Base-by-base conservation (phyloP, 2,329 filamentous ascomycete species). In the Aspergillus fructus region DNA sequence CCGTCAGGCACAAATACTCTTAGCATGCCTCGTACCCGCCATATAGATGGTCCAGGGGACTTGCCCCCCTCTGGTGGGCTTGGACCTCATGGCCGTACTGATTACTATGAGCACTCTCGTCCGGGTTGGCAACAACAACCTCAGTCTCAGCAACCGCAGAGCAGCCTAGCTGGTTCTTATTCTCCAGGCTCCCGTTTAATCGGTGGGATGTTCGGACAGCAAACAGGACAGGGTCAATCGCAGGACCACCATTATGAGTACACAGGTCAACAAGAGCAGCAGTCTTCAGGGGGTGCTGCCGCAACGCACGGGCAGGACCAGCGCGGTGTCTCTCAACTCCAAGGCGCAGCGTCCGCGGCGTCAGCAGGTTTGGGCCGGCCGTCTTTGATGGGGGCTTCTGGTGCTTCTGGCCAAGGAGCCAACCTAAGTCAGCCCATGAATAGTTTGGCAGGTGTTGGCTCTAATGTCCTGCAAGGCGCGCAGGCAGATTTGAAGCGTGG, bases 1-100 rank as follows among this genome's bases (percentile, higher is more conserved):
- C 94, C 94, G 0, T 96, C 96, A 80, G 94, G 94, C n/a, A 97
- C 93, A 2, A 97, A 92, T 11, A 91, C 96, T 2, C 89, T 93
- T 66, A 92, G 91, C 9, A 96, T 97, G 76, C 68, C 74, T 19
- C 72, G 74, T 17, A 65, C 71, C 41, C 70, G 71, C 50, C 73
- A 70, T 21, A 67, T 76, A 54, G 73, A 75, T 49, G 64, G 66
- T 8, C 60, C 70, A 0, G 65, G 63, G 27, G 74, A 76, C 5
- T 55, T 70, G 17, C 71, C 66, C 7, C 68, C 69, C 6, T 64
- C 68, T 34, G 70, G 66, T 59, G 66, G 65, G 49, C 68, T 71
- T 58, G 66, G 63, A 3, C 66, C 67, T 19, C 67, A 74, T 56
- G 66, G 63, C 23, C 73, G 73, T 1, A 55, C 72, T 39, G 75